Conservation (phyloP, 495 filamentous ascomycete genomes). For the Penicillium cosmopolitanum region DNA sequence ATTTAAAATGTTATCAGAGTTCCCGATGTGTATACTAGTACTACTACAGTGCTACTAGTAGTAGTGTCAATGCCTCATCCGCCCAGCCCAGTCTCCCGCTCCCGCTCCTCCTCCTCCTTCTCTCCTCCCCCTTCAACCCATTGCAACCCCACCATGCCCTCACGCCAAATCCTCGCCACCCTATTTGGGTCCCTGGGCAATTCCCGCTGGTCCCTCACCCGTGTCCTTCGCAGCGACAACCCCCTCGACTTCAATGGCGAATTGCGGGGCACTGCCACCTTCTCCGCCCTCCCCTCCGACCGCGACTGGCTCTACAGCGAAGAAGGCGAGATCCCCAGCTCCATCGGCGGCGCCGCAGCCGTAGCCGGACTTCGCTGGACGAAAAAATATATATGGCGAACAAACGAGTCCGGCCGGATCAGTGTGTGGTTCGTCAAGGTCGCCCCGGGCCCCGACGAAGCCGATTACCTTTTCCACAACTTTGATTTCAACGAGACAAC, state of each 20-base stretch:
- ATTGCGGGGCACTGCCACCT: constrained; percentile 45
- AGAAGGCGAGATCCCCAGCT: constrained; percentile 45
- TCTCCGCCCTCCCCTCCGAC: constrained; percentile 28
- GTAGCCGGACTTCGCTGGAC: constrained; percentile 41
- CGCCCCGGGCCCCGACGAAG: constrained; percentile 35
- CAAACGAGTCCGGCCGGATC: constrained; percentile 30
- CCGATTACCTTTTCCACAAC: constrained; percentile 52
- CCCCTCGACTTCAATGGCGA: constrained; percentile 46
- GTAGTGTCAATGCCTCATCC: too few species aligned
- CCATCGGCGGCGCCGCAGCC: constrained; percentile 17
- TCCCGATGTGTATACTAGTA: too few species aligned
- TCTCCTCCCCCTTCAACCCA: constrained; percentile 1
- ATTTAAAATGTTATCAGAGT: too few species aligned
- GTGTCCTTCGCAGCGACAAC: constrained; percentile 49
- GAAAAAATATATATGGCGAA: constrained; percentile 53
- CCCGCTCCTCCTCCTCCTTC: not conserved
- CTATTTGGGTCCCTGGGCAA: constrained; percentile 40
- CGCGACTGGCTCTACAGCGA: constrained; percentile 49
- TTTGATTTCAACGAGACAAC: constrained; percentile 36
- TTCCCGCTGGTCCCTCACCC: constrained; percentile 41
- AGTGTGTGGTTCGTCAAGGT: constrained; percentile 55
- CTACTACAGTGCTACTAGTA: too few species aligned
- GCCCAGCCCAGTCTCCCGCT: not conserved
- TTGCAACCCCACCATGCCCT: constrained; percentile 12
- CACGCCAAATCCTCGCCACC: constrained; percentile 26